Base-by-base conservation (phyloP, 441 rosid species). In the Iberis amara region DNA sequence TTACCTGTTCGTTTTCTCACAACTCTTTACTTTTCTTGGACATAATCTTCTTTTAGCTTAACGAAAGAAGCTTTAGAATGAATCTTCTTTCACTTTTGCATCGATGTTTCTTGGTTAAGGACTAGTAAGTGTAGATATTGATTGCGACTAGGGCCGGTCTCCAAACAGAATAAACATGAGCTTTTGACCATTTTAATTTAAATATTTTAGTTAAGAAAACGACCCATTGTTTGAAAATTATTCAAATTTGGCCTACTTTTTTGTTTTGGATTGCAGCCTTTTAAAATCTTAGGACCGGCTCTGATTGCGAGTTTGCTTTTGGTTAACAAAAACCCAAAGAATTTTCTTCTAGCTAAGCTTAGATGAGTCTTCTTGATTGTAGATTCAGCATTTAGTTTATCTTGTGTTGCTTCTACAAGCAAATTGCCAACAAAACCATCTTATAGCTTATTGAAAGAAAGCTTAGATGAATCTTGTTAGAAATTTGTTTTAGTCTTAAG, bases 1-100 rank as follows among this genome's bases (percentile, higher is more conserved):
- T 70, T 89, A 68, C 97, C 94, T 80, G 95, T 86, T 54, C 70
- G 95, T 73, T 11, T 65, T 55, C 35, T 62, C 10, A 8, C 11
- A 15, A 0, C 31, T 50, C 41, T 45, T 30, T 53, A 28, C 18
- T 13, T 33, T 5, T 8, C 35, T 36, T 35, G 4, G 26, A 26
- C 35, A 12, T 4, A 6, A 8, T 40, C 9, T 26, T 44, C 32
- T 39, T 33, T 50, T 60, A 8, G 38, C 18, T 26, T 35, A 5
- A 8, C 7, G 36, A 49, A 50, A 18, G 7, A 28, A 50, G 31
- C 7, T 27, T 45, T 45, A 45, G 51, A 7, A 30, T 30, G 7
- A 24, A 42, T 49, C 50, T 42, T 59, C 4, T 23, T 52, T 13
- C 36, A 3, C 45, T 39, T 52, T 10, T 24, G 47, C 32, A 37